Evolutionary conservation across 129 eudicot genomes (phyloP).

Genomic region (Centrapalus pauciflorus): DNA sequence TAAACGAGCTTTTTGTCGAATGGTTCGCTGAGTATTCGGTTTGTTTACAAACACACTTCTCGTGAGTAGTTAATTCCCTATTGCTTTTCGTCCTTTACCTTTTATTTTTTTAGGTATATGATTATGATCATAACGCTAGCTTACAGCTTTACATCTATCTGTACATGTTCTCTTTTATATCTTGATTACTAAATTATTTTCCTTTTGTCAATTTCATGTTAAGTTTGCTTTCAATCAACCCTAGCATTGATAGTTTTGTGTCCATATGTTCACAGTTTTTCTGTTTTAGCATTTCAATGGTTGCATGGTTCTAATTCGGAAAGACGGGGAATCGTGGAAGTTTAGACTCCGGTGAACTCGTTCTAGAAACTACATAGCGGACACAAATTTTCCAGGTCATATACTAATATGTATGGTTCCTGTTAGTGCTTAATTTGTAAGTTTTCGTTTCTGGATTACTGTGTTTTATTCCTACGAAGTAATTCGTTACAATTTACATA

Average conservation of each 20-base stretch:
- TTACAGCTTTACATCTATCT: not conserved
- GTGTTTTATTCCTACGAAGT: constrained; percentile 5
- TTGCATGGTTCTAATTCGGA: not conserved
- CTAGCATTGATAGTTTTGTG: constrained; percentile 8
- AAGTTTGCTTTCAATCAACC: constrained; percentile 20
- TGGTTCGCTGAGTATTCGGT: too few relatives aligned
- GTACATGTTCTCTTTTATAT: not conserved
- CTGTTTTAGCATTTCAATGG: not conserved
- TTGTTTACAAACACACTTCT: too few relatives aligned
- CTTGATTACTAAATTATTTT: not conserved
- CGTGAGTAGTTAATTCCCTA: too few relatives aligned
- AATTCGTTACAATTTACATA: constrained; percentile 1
- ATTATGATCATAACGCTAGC: constrained; percentile 25
- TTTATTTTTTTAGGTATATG: too few relatives aligned
- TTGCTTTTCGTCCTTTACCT: too few relatives aligned
- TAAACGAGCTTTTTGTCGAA: too few relatives aligned
- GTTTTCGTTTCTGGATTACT: not conserved
- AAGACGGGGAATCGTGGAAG: not conserved
- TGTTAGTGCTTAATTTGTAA: constrained; percentile 7
- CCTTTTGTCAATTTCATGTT: not conserved
- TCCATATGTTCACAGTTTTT: constrained; percentile 5
- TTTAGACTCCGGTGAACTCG: constrained; percentile 5
- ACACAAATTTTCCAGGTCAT: constrained; percentile 11
- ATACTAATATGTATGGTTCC: not conserved
- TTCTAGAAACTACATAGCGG: constrained; percentile 2